Base-by-base conservation (phyloP, 2,329 filamentous ascomycete species). In the Acrocalymma vagum region DNA sequence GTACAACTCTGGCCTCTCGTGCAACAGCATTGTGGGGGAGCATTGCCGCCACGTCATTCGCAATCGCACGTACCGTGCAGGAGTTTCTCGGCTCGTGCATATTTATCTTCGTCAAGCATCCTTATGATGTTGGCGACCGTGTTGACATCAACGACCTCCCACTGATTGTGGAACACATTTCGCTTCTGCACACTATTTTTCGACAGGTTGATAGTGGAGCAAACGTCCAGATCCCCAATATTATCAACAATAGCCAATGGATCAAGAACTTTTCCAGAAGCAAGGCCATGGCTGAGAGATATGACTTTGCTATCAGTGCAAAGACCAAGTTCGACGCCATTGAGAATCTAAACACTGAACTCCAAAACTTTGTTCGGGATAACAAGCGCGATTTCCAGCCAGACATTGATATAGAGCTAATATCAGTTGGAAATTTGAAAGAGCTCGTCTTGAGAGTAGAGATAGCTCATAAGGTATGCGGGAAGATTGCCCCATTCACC, bases 181-280 rank as follows among this genome's bases (percentile, higher is more conserved):
- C 90, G 2, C 79, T 97, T 1, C 79, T 96, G 11, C 96, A 94
- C 67, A 97, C 93, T 10, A 93, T 96, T 62, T 96, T 96, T n/a
- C n/a, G n/a, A n/a, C 77, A 96, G 96, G 79, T 96, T 96, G 77
- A 93, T 96, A 88, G 87, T 96, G 70, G 93, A 93, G 2, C 92
- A 96, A 59, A 87, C 16, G 93, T 97, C 0, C 93, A 96, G 70
- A 93, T 93, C 1, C 93, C 93, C 9, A 97, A 97, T 79, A 95
- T 97, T 49, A 84, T 96, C 29, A 97, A 97, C 70, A 91, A 96
- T 73, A 85, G 93, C 29, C 87, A n/a, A n/a, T n/a, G n/a, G 93
- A 38, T 95, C 90, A 22, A 92, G 92, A 50, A 87, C 87, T 5
- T 79, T 96, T 5, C 91, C 93, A 2, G 93, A 96, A 71, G 88